Percentiles rank a stretch among this genome's conserved stretches.
Evolutionary conservation across 352 stramenopile genomes (phyloP).

Genomic region (Synura sp.): DNA sequence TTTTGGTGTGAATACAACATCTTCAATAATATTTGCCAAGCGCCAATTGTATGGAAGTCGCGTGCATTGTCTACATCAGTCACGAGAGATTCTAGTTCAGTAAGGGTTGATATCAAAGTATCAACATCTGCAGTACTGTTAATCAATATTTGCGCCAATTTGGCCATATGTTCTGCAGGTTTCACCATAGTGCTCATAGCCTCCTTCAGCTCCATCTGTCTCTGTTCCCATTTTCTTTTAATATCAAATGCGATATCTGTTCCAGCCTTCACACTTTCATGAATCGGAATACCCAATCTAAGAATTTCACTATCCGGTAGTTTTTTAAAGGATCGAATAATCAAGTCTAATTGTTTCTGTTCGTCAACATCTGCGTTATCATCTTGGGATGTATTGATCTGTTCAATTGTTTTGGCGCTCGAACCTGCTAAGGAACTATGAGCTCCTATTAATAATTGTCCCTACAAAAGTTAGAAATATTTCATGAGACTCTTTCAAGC

Average conservation of each 20-base stretch:
- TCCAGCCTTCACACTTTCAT: background rate
- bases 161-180: conserved; percentile 9
- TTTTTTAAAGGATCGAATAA: background rate
- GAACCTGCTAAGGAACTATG: too few species aligned
- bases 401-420: too few species aligned
- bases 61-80: conserved; percentile 7
- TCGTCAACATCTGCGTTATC: too few species aligned
- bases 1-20: background rate
- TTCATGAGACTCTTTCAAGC: too few species aligned
- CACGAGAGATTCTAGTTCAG: background rate
- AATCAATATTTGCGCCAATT: background rate
- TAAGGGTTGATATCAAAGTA: background rate
- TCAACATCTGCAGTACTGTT: background rate
- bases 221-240: background rate
- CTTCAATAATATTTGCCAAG: background rate
- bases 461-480: too few species aligned
- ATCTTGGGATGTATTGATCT: too few species aligned
- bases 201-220: background rate
- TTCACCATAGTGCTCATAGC: background rate
- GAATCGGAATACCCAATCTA: background rate
- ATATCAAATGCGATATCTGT: background rate
- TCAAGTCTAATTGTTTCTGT: background rate
- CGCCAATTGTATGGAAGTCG: conserved; percentile 19
- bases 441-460: too few species aligned
- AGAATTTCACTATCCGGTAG: background rate